Conservation (phyloP, 768 basidiomycete genomes). For the Termitomyces heimii region DNA sequence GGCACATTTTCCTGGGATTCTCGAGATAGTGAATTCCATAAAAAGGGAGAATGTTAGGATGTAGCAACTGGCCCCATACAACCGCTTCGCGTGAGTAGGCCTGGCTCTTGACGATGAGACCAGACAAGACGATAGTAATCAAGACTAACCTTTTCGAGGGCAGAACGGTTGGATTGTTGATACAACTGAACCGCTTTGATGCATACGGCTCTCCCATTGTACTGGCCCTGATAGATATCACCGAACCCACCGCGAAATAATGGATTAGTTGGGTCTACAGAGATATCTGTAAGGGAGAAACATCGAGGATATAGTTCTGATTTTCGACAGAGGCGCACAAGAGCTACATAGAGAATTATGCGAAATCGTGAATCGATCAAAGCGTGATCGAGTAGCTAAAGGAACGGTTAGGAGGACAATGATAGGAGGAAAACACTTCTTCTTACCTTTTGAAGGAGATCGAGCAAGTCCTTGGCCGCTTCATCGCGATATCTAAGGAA, state of each 20-base stretch:
- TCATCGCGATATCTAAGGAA: constrained; percentile 1
- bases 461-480: constrained; percentile 2
- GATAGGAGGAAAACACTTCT: not conserved
- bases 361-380: constrained; percentile 2
- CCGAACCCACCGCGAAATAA: constrained; percentile 19
- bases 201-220: constrained; percentile 15
- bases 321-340: constrained; percentile 17
- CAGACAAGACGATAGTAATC: not conserved
- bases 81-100: constrained; percentile 5
- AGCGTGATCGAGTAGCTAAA: constrained; percentile 13
- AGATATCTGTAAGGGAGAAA: constrained; percentile 12
- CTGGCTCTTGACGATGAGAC: constrained; percentile 5
- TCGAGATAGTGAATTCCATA: constrained; percentile 26
- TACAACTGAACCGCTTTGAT: constrained; percentile 20
- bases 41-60: constrained; percentile 26
- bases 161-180: constrained; percentile 10
- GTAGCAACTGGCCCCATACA: constrained; percentile 8
- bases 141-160: constrained; percentile 15
- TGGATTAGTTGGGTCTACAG: not conserved
- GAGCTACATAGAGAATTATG: constrained; percentile 10
- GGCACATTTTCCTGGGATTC: constrained; percentile 17
- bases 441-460: constrained; percentile 4
- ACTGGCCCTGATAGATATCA: constrained; percentile 20
- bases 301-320: constrained; percentile 21
- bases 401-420: not conserved